Evolutionary conservation across 352 stramenopile species (phyloP), one percentile per base, ranked within the genome.

Genomic region (Aphanomyces invadans): DNA sequence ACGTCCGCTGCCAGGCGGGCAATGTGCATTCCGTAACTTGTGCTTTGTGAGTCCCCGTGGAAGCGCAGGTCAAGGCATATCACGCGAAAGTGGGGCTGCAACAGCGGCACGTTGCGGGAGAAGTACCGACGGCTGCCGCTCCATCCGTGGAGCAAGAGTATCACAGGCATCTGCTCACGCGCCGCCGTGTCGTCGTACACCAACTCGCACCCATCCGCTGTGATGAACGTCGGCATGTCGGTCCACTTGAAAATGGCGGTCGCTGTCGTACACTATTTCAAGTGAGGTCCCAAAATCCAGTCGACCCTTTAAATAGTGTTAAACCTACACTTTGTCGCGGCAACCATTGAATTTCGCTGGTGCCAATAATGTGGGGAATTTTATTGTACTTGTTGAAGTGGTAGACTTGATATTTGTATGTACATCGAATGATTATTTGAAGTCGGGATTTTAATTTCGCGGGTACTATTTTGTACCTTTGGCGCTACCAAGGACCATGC

Each of bases 261-360:
- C n/a, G n/a, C n/a, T n/a, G n/a, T n/a, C n/a, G n/a, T n/a, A n/a
- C n/a, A n/a, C n/a, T n/a, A n/a, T n/a, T n/a, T n/a, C n/a, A n/a
- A n/a, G n/a, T n/a, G n/a, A n/a, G n/a, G n/a, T n/a, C n/a, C n/a
- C n/a, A n/a, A n/a, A n/a, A n/a, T n/a, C n/a, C n/a, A n/a, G n/a
- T n/a, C n/a, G n/a, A n/a, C n/a, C n/a, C n/a, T n/a, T n/a, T n/a
- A n/a, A n/a, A n/a, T n/a, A n/a, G n/a, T n/a, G n/a, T n/a, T n/a
- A 42, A 7, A 42, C 36, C 36, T 15, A 42, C 15, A 42, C 36
- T 21, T 23, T 17, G 53, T 28, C 11, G 31, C 19, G 17, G 26
- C 25, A 46, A 64, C 55, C 55, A 64, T 23, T 64, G 55, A 46
- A 64, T 53, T 64, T 64, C 55, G 55, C 52, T 64, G 55, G 55